A percentile compares a stretch with the other conserved stretches of the same genome.
These are phyloP conservation scores for Triangularia setosa DNA, from an alignment of 2,329 filamentous ascomycete genomes.

Conservation along the genomic window DNA sequence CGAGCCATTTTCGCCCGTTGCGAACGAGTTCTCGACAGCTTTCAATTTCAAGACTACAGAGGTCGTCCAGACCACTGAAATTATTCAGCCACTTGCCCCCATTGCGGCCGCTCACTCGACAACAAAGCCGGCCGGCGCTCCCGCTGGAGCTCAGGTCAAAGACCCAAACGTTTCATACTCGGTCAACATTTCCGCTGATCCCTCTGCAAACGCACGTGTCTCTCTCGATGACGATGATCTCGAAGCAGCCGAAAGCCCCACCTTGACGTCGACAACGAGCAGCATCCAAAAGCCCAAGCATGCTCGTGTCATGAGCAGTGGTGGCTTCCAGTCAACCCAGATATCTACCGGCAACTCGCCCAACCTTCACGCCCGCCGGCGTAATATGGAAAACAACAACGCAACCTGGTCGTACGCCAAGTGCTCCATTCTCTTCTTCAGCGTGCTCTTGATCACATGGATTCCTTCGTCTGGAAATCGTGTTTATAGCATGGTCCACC, in stretches of 20 bases:
- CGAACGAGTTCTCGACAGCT: conserved; percentile 39
- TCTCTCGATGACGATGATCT: conserved; percentile 20
- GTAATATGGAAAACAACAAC: conserved; percentile 51
- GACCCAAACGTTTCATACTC: conserved; percentile 39
- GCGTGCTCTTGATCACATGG: conserved; percentile 68
- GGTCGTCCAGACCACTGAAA: conserved; percentile 32
- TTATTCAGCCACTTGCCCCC: conserved; percentile 15
- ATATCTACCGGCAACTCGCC: neutral
- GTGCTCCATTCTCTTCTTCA: conserved; percentile 67
- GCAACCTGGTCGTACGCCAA: conserved; percentile 68
- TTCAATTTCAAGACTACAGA: conserved; percentile 56
- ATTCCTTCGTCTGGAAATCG: conserved; percentile 75
- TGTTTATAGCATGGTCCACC: conserved; percentile 63
- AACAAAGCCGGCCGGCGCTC: conserved; percentile 10
- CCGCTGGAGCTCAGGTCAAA: conserved; percentile 22
- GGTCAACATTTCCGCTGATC: conserved; percentile 46
- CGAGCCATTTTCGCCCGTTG: conserved; percentile 36
- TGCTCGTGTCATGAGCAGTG: conserved; percentile 3
- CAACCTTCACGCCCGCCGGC: conserved; percentile 28
- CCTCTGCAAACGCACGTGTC: conserved; percentile 8
- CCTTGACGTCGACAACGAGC: conserved; percentile 17
- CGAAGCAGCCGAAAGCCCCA: conserved; percentile 1
- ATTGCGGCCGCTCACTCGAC: neutral
- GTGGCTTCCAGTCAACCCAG: neutral
- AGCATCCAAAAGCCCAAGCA: neutral